A percentile compares a stretch with the other conserved stretches of the same genome.
phyloP scores from a whole-genome alignment of 129 eudicot genomes.

The Flaveria brownii region DNA sequence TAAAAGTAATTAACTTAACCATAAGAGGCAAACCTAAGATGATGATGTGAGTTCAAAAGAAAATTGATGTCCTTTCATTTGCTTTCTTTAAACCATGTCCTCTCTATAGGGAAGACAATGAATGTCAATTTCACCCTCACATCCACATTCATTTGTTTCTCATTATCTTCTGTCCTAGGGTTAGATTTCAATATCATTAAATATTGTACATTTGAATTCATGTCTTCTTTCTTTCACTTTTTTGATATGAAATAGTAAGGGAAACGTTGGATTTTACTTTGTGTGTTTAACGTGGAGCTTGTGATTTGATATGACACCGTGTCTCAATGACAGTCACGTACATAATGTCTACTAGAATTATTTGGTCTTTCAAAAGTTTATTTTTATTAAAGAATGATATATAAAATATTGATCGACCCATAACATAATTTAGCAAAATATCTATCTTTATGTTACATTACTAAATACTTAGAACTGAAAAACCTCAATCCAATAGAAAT shows the following conservation, averaged over 20 bases:
- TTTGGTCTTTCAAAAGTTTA: background rate
- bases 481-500: no score
- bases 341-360: background rate
- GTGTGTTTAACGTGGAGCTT: constrained; percentile 14
- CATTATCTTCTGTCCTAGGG: constrained; percentile 28
- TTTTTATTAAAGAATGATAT: background rate
- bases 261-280: constrained; percentile 19
- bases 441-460: no score
- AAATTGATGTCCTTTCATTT: constrained; percentile 37
- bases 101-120: constrained; percentile 46
- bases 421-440: background rate
- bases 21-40: constrained; percentile 32
- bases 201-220: constrained; percentile 16
- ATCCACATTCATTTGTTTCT: constrained; percentile 35
- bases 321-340: constrained; percentile 10
- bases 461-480: no score
- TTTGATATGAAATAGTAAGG: constrained; percentile 13
- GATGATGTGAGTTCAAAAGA: constrained; percentile 18
- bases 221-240: constrained; percentile 10
- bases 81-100: constrained; percentile 52
- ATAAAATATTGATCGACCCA: background rate
- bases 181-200: constrained; percentile 1
- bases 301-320: constrained; percentile 24
- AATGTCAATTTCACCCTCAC: constrained; percentile 31
- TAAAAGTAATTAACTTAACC: background rate